Percentiles rank a stretch among this genome's conserved stretches.
Conservation (phyloP, 1,284 basidiomycete species). For the Pseudozyma sp. region DNA sequence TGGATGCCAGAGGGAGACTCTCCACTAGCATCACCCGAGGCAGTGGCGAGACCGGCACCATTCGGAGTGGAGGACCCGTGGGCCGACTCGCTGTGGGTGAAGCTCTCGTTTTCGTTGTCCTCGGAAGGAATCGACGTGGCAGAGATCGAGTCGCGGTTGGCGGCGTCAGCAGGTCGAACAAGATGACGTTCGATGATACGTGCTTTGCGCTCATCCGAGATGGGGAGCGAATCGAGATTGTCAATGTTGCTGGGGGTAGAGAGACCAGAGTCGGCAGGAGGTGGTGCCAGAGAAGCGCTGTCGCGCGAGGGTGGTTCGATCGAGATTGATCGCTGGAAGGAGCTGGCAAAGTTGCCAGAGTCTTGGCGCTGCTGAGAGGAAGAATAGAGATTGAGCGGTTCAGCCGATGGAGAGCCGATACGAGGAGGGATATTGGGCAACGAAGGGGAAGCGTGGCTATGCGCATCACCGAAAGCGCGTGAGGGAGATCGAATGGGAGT, state of each 20-base stretch:
- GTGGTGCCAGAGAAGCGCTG: conserved; percentile 39
- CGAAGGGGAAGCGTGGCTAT: conserved; percentile 37
- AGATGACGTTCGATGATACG: conserved; percentile 60
- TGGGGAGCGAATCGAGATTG: conserved; percentile 58
- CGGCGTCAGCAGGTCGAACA: conserved; percentile 27
- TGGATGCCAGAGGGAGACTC: conserved; percentile 28
- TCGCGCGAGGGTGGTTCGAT: conserved; percentile 46
- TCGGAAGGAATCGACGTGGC: conserved; percentile 35
- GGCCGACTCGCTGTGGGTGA: conserved; percentile 8
- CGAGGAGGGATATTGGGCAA: conserved; percentile 57
- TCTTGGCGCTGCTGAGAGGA: conserved; percentile 43
- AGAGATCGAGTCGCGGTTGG: conserved; percentile 46
- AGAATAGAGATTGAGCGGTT: conserved; percentile 34
- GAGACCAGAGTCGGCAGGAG: conserved; percentile 39
- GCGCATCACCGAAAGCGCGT: conserved; percentile 27
- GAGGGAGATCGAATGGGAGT: conserved; percentile 44
- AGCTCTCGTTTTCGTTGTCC: conserved; percentile 33
- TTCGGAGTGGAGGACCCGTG: conserved; percentile 28
- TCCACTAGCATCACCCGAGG: conserved; percentile 1
- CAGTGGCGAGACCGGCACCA: background rate
- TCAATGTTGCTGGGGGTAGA: conserved; percentile 52
- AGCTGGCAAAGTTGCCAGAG: conserved; percentile 23
- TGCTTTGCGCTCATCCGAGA: conserved; percentile 62
- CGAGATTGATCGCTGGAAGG: conserved; percentile 21
- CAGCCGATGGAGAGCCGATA: conserved; percentile 49